A percentile compares a stretch with the other conserved stretches of the same genome.
Evolutionary conservation across 257 asterid species (phyloP).

Genomic region (Striga asiatica): DNA sequence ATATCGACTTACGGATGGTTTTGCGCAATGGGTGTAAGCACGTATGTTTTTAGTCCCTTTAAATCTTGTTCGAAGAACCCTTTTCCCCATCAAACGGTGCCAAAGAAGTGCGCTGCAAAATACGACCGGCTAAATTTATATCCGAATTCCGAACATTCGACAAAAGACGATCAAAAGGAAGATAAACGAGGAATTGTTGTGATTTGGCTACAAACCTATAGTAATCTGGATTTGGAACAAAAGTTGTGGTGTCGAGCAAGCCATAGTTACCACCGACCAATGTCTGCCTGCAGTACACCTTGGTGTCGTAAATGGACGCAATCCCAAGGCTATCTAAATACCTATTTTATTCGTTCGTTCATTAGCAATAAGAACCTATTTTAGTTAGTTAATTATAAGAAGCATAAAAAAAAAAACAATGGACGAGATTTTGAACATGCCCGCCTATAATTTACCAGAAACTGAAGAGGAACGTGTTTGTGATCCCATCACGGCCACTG

Average conservation of each 20-base stretch:
- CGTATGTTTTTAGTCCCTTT: neutral
- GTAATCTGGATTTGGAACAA: constrained; percentile 29
- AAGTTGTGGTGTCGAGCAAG: constrained; percentile 26
- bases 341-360: constrained; percentile 27
- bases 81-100: constrained; percentile 51
- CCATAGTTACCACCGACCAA: constrained; percentile 37
- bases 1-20: neutral
- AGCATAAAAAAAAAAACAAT: no score
- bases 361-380: no score
- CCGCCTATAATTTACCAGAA: constrained; percentile 44
- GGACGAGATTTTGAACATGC: no score
- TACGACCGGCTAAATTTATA: neutral
- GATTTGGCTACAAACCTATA: neutral
- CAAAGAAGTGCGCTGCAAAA: constrained; percentile 52
- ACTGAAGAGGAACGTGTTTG: constrained; percentile 50
- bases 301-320: constrained; percentile 22
- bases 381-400: no score
- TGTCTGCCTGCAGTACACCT: constrained; percentile 26
- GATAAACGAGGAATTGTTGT: no score
- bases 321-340: constrained; percentile 29
- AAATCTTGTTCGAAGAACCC: constrained; percentile 11
- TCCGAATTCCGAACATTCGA: neutral
- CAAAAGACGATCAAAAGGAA: neutral
- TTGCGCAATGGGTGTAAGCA: neutral
- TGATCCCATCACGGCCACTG: constrained; percentile 25